A percentile compares a stretch with the other conserved stretches of the same genome.
Evolutionary conservation across 129 eudicot genomes (phyloP).

Genomic region (Helichrysum umbraculigerum): DNA sequence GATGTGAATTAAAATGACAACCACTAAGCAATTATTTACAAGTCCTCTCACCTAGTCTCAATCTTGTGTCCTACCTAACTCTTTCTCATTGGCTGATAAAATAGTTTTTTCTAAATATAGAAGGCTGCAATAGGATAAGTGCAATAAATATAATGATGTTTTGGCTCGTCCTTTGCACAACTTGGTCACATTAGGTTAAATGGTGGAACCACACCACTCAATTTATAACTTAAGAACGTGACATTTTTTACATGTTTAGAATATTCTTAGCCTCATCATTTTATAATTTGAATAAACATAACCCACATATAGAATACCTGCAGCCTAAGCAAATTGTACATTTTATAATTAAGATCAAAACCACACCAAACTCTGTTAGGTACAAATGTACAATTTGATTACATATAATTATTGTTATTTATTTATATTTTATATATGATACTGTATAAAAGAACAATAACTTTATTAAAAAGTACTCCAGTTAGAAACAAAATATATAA

Average conservation of each 20-base stretch:
- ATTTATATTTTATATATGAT: too few relatives aligned
- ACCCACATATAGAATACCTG: background rate
- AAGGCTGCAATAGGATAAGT: background rate
- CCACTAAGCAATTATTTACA: slow-evolving; percentile 29
- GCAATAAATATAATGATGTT: background rate
- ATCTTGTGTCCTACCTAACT: slow-evolving; percentile 1
- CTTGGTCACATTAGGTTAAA: slow-evolving; percentile 17
- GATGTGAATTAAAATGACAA: slow-evolving; percentile 28
- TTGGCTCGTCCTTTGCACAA: slow-evolving; percentile 3
- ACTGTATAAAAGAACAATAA: too few relatives aligned
- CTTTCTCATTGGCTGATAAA: background rate
- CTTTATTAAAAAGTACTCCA: too few relatives aligned
- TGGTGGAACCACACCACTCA: slow-evolving; percentile 14
- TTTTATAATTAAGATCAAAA: too few relatives aligned
- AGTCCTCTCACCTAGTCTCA: slow-evolving; percentile 20
- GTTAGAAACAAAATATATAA: too few relatives aligned
- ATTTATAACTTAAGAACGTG: background rate
- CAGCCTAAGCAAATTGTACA: background rate
- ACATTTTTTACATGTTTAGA: background rate
- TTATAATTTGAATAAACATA: too few relatives aligned
- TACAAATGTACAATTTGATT: too few relatives aligned
- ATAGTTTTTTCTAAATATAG: background rate
- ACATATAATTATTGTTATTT: too few relatives aligned
- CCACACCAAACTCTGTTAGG: too few relatives aligned
- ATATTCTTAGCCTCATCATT: background rate